A percentile compares a stretch with the other conserved stretches of the same genome.
phyloP scores from a whole-genome alignment of 257 asterid genomes.

The Lycium barbarum region DNA sequence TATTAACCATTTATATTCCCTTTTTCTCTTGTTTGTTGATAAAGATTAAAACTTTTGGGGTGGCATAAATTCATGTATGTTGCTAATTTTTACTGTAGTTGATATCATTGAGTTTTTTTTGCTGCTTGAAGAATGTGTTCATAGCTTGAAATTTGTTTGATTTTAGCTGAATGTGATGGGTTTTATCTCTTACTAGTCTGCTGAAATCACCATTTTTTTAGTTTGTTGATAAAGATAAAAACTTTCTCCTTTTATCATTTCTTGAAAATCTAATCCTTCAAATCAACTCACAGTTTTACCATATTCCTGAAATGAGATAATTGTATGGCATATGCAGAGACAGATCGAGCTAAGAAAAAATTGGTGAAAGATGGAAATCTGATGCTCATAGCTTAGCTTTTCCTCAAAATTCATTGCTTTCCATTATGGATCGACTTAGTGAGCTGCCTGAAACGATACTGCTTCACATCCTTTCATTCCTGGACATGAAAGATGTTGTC shows the following conservation, averaged over 20 bases:
- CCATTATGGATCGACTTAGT: constrained; percentile 31
- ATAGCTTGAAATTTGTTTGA: too few species aligned
- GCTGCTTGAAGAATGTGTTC: too few species aligned
- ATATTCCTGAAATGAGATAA: neutral
- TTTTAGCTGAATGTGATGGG: neutral
- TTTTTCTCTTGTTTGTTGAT: neutral
- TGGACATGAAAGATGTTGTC: constrained; percentile 25
- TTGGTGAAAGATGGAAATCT: too few species aligned
- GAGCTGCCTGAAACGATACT: constrained; percentile 16
- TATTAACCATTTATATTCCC: neutral
- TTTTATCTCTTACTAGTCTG: neutral
- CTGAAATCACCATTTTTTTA: too few species aligned
- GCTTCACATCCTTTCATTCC: constrained; percentile 21
- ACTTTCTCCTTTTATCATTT: neutral
- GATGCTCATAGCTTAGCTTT: too few species aligned
- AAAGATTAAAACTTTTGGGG: too few species aligned
- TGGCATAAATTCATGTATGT: too few species aligned
- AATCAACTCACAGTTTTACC: neutral
- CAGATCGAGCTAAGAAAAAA: too few species aligned
- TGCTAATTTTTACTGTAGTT: neutral
- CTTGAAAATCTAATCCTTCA: neutral
- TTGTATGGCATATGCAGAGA: too few species aligned
- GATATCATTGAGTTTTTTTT: neutral
- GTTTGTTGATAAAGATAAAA: neutral
- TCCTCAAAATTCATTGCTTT: neutral